Evolutionary conservation across 495 filamentous ascomycete species (phyloP), one percentile per base, ranked within the genome.

Genomic region (Penicillium pancosmium): DNA sequence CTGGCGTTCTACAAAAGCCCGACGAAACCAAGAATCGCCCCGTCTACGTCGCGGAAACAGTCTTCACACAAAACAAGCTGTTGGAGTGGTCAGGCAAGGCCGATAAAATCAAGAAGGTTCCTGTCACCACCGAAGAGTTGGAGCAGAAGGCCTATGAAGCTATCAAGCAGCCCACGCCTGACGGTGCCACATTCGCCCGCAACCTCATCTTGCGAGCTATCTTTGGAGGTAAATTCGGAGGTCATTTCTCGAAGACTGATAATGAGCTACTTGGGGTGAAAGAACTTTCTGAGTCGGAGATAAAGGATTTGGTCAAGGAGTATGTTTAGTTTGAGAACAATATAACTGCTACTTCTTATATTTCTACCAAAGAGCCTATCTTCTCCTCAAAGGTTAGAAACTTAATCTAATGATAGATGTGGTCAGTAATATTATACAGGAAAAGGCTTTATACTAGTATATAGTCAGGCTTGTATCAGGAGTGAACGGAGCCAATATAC

Each of bases 11-110:
- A 7, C 60, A 72, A 16, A 74, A 84, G 52, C 80, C 81, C 0
- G 78, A 80, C 0, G 69, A 78, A 52, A 88, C 85, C 2, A 75
- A 73, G 23, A 88, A 88, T 64, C 73, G 74, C 10, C 74, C 72
- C 50, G 54, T 88, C 1, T 70, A 71, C 27, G 73, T 85, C 12
- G 66, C 80, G 4, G 80, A 82, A 0, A 81, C 82, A 41, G 76
- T 75, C 1, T 70, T 78, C 1, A 81, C 82, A 5, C 82, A 83
- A 68, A 82, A 83, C 44, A 70, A 88, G 58, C 63, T 88, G 16
- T 59, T 88, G 0, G 63, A 61, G 7, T 60, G 80, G 6, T 70
- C 80, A 8, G 81, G 83, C 53, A 60, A 60, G 10, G 21, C n/a
- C 5, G 51, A 55, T 47, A 11, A 52, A 18, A 41, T 64, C 18